A percentile compares a stretch with the other conserved stretches of the same genome.
These are phyloP conservation scores for Cercospora zeae-maydis DNA, from an alignment of 2,329 filamentous ascomycete species.

Conservation along the genomic window DNA sequence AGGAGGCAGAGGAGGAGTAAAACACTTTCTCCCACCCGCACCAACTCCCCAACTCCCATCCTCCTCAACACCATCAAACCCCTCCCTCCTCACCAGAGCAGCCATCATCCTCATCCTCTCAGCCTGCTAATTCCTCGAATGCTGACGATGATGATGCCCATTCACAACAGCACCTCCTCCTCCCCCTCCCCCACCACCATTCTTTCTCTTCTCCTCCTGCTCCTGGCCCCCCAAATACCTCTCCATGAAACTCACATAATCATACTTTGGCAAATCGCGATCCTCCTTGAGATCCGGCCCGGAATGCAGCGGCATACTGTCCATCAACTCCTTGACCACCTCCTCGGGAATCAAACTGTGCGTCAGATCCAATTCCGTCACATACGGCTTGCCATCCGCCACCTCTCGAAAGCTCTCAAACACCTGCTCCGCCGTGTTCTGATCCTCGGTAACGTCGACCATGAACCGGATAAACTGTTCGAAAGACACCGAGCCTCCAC, in stretches of 20 bases:
- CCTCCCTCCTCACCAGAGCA: not conserved
- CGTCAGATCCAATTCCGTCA: conserved; percentile 93
- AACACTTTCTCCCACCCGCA: not conserved
- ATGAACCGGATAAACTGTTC: conserved; percentile 99
- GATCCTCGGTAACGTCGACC: conserved; percentile 97
- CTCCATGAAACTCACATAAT: conserved; percentile 98
- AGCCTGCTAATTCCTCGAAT: not conserved
- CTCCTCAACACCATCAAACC: not conserved
- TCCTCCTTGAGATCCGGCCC: conserved; percentile 86
- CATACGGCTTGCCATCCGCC: conserved; percentile 96
- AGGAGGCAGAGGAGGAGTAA: not conserved
- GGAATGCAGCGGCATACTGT: conserved; percentile 78
- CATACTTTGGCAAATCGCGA: conserved; percentile 79
- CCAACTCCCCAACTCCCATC: not conserved
- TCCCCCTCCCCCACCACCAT: conserved; percentile 1
- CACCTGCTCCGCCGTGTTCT: conserved; percentile 97
- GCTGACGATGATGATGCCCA: conserved; percentile 12
- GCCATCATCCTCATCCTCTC: not conserved
- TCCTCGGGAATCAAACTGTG: conserved; percentile 95
- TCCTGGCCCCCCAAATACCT: conserved; percentile 46
- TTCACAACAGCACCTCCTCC: no score
- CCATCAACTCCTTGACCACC: conserved; percentile 86
- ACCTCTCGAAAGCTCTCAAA: conserved; percentile 98
- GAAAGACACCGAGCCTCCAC: conserved; percentile 75
- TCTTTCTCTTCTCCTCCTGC: not conserved